Evolutionary conservation across 371 early-diverging fungal species (phyloP).

Genomic region (Apophysomyces elegans): DNA sequence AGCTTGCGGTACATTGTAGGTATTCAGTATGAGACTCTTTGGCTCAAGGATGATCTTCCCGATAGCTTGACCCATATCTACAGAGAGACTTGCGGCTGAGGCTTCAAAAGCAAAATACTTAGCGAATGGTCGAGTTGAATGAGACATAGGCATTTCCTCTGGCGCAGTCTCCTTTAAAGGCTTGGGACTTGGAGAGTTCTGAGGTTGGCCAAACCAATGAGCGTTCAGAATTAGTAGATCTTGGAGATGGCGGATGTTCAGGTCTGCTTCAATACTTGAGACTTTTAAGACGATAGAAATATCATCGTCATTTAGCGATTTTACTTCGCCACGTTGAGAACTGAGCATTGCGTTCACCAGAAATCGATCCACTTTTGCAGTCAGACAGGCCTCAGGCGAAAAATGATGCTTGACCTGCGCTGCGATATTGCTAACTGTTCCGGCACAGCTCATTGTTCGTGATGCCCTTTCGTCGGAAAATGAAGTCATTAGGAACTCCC

Average conservation of each 20-base stretch:
- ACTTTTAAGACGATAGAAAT: conserved; percentile 66
- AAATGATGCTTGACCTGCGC: conserved; percentile 77
- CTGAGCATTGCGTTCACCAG: conserved; percentile 63
- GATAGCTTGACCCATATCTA: conserved; percentile 79
- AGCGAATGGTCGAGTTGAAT: conserved; percentile 45
- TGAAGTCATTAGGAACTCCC: conserved; percentile 68
- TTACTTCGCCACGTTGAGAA: conserved; percentile 41
- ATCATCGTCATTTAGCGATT: conserved; percentile 36
- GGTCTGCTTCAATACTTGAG: conserved; percentile 53
- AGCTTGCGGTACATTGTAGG: conserved; percentile 51
- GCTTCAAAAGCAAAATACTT: conserved; percentile 57
- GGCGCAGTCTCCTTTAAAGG: not conserved
- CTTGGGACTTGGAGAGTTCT: not conserved
- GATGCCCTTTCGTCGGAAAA: conserved; percentile 40
- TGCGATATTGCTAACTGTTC: conserved; percentile 61
- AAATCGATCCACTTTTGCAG: conserved; percentile 62
- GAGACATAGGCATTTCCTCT: conserved; percentile 8
- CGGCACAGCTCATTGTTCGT: conserved; percentile 64
- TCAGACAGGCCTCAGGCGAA: conserved; percentile 82
- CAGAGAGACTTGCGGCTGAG: conserved; percentile 56
- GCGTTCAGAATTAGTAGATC: conserved; percentile 72
- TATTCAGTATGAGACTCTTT: conserved; percentile 48
- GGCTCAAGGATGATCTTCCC: conserved; percentile 64
- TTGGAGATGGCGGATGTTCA: conserved; percentile 82
- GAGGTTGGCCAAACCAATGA: conserved; percentile 65